phyloP scores from a whole-genome alignment of 495 filamentous ascomycete species.

The Polyplosphaeria fusca region DNA sequence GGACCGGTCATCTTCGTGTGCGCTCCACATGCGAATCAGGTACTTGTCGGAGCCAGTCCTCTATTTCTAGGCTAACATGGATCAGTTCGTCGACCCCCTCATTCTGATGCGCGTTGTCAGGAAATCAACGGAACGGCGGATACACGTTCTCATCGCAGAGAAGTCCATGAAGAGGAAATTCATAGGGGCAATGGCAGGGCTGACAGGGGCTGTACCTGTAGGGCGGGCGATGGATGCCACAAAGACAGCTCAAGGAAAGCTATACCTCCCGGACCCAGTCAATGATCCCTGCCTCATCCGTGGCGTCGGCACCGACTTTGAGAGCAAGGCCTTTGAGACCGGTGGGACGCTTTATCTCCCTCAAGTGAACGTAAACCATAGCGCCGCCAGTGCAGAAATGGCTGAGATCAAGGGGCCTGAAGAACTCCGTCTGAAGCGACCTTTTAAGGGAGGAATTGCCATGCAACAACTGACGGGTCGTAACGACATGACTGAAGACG shows the following conservation, averaged over 20 bases:
- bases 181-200: slow-evolving; percentile 75
- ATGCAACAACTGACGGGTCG: slow-evolving; percentile 76
- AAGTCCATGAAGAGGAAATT: slow-evolving; percentile 87
- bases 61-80: neutral
- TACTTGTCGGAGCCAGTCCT: slow-evolving; percentile 36
- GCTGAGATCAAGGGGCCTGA: slow-evolving; percentile 73
- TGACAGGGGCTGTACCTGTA: slow-evolving; percentile 83
- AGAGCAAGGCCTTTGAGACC: slow-evolving; percentile 63
- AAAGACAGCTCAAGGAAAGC: slow-evolving; percentile 70
- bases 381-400: slow-evolving; percentile 74
- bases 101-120: slow-evolving; percentile 87
- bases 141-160: slow-evolving; percentile 88
- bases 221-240: slow-evolving; percentile 84
- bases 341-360: slow-evolving; percentile 87
- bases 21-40: slow-evolving; percentile 98
- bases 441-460: slow-evolving; percentile 68
- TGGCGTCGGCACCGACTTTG: slow-evolving; percentile 84
- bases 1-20: slow-evolving; percentile 94
- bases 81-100: slow-evolving; percentile 88
- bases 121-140: slow-evolving; percentile 79
- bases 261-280: slow-evolving; percentile 89
- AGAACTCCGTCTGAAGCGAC: slow-evolving; percentile 81
- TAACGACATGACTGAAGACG: slow-evolving; percentile 62
- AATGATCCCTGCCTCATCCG: slow-evolving; percentile 80
- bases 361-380: slow-evolving; percentile 74